Percentiles rank a stretch among this genome's conserved stretches.
Conservation (phyloP, 768 basidiomycete genomes). For the Serendipita indica region DNA sequence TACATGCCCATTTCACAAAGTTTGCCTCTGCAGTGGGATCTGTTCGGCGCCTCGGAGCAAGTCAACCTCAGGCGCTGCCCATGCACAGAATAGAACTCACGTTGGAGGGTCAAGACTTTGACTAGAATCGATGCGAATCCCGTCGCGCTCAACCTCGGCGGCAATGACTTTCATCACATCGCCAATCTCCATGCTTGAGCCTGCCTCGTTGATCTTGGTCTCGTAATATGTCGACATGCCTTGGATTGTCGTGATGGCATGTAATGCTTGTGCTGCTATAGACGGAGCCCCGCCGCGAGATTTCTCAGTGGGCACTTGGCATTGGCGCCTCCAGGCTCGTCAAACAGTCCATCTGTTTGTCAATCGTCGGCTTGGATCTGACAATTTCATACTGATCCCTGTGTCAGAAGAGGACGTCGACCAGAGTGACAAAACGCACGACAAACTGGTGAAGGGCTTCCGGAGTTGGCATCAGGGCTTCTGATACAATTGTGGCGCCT, state of each 20-base stretch:
- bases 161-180: slow-evolving; percentile 41
- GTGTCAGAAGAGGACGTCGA: not conserved
- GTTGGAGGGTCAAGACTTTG: slow-evolving; percentile 25
- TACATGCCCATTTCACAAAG: slow-evolving; percentile 41
- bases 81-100: slow-evolving; percentile 27
- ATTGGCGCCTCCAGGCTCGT: slow-evolving; percentile 25
- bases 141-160: slow-evolving; percentile 46
- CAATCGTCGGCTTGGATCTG: slow-evolving; percentile 35
- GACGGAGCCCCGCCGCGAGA: slow-evolving; percentile 21
- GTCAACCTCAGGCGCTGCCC: not conserved
- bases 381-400: slow-evolving; percentile 46
- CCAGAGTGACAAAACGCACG: slow-evolving; percentile 27
- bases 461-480: slow-evolving; percentile 39
- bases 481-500: slow-evolving; percentile 36
- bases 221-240: slow-evolving; percentile 33
- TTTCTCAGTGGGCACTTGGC: slow-evolving; percentile 17
- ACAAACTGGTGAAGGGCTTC: slow-evolving; percentile 43
- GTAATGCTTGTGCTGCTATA: slow-evolving; percentile 19
- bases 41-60: not conserved
- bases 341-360: slow-evolving; percentile 33
- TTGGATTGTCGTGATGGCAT: slow-evolving; percentile 8
- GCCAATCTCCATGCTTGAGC: slow-evolving; percentile 34
- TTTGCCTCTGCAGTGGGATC: slow-evolving; percentile 3
- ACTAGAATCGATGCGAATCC: slow-evolving; percentile 28
- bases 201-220: slow-evolving; percentile 31